Conservation (phyloP, 2,329 filamentous ascomycete genomes). For the Epichloe gansuensis region DNA sequence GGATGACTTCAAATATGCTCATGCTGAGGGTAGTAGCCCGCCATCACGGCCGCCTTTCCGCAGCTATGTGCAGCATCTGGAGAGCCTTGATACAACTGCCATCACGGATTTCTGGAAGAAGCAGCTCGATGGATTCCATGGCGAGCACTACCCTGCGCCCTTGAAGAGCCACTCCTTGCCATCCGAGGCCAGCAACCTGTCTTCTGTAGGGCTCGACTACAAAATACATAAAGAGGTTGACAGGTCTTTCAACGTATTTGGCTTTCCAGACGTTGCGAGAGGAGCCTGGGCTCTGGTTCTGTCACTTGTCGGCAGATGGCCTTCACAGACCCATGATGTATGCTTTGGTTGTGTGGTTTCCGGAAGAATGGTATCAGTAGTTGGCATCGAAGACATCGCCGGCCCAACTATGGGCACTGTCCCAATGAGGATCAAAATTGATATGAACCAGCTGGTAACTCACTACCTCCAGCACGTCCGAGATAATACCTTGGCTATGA, state of each 20-base stretch:
- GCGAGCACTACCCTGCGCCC: background rate
- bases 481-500: conserved; percentile 8
- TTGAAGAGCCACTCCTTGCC: background rate
- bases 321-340: conserved; percentile 8
- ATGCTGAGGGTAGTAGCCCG: background rate
- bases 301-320: conserved; percentile 7
- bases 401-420: conserved; percentile 13
- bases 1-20: background rate
- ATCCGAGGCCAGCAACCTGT: background rate
- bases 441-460: conserved; percentile 5
- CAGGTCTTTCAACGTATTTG: background rate
- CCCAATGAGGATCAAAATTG: conserved; percentile 7
- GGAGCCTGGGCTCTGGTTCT: conserved; percentile 16
- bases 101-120: background rate
- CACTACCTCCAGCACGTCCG: conserved; percentile 10
- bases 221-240: background rate
- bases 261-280: conserved; percentile 8
- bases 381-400: conserved; percentile 11
- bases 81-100: background rate
- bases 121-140: background rate
- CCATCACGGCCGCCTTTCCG: background rate
- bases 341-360: conserved; percentile 14
- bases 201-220: background rate
- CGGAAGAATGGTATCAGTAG: conserved; percentile 13
- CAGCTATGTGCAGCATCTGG: background rate